These are phyloP conservation scores for Metschnikowia rubicola DNA, from an alignment of 805 yeast species.

Conservation along the genomic window DNA sequence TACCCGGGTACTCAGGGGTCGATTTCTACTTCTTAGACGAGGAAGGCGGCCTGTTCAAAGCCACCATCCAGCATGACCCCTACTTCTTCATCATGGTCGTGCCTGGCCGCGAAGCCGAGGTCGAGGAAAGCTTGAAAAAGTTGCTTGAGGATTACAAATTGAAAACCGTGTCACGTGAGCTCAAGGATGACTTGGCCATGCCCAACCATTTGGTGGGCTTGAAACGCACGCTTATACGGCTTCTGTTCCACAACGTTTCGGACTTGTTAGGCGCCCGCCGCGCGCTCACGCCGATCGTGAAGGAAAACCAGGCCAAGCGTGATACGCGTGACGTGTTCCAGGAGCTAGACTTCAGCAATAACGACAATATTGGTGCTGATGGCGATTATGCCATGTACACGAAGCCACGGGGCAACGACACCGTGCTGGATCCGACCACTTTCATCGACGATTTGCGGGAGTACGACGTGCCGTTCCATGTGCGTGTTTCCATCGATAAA, in stretches of 20 bases:
- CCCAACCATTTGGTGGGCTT: conserved; percentile 87
- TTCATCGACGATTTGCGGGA: conserved; percentile 80
- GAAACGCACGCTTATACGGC: conserved; percentile 57
- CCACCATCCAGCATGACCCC: conserved; percentile 80
- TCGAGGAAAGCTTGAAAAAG: conserved; percentile 78
- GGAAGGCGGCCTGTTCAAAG: conserved; percentile 94
- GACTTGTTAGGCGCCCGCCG: conserved; percentile 77
- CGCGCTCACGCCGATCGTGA: conserved; percentile 62
- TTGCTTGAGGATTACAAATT: conserved; percentile 56
- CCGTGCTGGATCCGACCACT: conserved; percentile 51
- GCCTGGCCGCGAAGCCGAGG: conserved; percentile 63
- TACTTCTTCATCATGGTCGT: conserved; percentile 72
- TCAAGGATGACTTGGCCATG: conserved; percentile 75
- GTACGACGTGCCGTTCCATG: conserved; percentile 95
- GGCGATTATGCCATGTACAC: background rate
- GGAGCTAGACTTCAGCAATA: conserved; percentile 44
- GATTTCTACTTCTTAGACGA: conserved; percentile 93
- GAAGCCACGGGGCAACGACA: conserved; percentile 11
- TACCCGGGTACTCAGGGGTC: conserved; percentile 80
- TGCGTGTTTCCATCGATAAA: conserved; percentile 89
- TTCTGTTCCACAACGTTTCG: conserved; percentile 69
- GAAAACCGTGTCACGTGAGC: conserved; percentile 51
- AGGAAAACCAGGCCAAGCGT: conserved; percentile 58
- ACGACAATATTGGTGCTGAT: conserved; percentile 14
- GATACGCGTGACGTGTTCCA: conserved; percentile 68